Evolutionary conservation across 2,329 filamentous ascomycete species (phyloP).

Genomic region (Fusarium tuaranense): DNA sequence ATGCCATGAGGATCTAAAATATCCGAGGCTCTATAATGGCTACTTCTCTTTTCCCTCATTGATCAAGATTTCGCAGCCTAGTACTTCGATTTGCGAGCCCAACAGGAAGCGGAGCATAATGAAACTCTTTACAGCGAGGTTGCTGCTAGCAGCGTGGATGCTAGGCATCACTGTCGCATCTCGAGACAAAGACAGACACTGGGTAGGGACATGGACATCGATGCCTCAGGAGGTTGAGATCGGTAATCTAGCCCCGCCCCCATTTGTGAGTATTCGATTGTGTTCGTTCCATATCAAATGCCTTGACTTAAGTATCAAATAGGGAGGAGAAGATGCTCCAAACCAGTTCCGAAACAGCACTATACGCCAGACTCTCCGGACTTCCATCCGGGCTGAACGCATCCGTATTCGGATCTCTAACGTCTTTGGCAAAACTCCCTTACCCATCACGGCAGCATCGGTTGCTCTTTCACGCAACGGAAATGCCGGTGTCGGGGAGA

Average conservation of each 20-base stretch:
- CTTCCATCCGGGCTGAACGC: slow-evolving; percentile 16
- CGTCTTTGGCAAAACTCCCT: slow-evolving; percentile 23
- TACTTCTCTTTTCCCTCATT: background rate
- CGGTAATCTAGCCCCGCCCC: slow-evolving; percentile 24
- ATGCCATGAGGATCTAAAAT: background rate
- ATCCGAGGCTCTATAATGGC: background rate
- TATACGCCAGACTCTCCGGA: slow-evolving; percentile 26
- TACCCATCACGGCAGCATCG: slow-evolving; percentile 23
- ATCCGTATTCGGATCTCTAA: slow-evolving; percentile 31
- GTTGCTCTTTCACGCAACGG: slow-evolving; percentile 14
- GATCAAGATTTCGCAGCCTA: background rate
- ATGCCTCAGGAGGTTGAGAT: slow-evolving; percentile 34
- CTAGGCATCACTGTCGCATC: slow-evolving; percentile 1
- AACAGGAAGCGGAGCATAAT: background rate
- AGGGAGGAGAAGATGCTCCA: slow-evolving; percentile 20
- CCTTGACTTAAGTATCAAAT: background rate
- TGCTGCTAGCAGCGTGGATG: slow-evolving; percentile 15
- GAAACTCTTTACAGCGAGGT: background rate
- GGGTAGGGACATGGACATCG: slow-evolving; percentile 31
- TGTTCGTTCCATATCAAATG: background rate
- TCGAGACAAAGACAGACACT: slow-evolving; percentile 7
- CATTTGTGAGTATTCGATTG: slow-evolving; percentile 20
- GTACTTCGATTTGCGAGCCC: background rate
- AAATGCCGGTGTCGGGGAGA: slow-evolving; percentile 19
- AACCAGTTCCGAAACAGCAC: slow-evolving; percentile 28